Evolutionary conservation across 441 rosid genomes (phyloP).

Genomic region (Metrosideros polymorpha): DNA sequence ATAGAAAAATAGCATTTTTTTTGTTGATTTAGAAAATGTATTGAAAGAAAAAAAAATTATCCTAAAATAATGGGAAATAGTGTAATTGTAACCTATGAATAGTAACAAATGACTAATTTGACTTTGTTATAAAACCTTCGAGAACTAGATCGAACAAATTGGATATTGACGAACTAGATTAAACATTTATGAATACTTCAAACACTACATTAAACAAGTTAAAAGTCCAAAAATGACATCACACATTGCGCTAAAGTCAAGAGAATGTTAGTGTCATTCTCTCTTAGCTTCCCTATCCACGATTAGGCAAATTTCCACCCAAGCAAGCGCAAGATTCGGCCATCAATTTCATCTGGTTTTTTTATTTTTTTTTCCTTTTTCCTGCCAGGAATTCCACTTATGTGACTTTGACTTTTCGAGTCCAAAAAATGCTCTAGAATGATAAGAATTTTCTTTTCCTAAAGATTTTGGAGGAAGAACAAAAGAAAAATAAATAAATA

Average conservation of each 20-base stretch:
- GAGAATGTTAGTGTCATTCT: accelerated
- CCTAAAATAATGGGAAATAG: neutral
- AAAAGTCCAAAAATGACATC: neutral
- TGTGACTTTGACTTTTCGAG: neutral
- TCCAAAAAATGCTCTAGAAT: neutral
- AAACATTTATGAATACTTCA: neutral
- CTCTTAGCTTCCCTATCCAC: neutral
- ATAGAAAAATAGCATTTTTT: neutral
- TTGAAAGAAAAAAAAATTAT: neutral
- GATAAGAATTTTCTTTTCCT: neutral
- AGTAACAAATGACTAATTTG: neutral
- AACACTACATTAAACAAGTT: accelerated
- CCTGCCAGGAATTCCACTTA: neutral
- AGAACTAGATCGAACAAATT: neutral
- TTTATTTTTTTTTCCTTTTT: neutral
- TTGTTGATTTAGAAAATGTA: neutral
- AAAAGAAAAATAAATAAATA: neutral
- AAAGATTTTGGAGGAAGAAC: neutral
- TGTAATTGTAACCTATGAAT: neutral
- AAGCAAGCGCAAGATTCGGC: neutral
- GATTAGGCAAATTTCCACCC: neutral
- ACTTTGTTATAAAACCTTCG: neutral
- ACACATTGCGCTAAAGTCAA: neutral
- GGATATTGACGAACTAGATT: neutral
- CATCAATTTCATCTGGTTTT: neutral